These are phyloP conservation scores for Trichoderma guizhouense DNA, from an alignment of 2,329 filamentous ascomycete species.

Conservation along the genomic window DNA sequence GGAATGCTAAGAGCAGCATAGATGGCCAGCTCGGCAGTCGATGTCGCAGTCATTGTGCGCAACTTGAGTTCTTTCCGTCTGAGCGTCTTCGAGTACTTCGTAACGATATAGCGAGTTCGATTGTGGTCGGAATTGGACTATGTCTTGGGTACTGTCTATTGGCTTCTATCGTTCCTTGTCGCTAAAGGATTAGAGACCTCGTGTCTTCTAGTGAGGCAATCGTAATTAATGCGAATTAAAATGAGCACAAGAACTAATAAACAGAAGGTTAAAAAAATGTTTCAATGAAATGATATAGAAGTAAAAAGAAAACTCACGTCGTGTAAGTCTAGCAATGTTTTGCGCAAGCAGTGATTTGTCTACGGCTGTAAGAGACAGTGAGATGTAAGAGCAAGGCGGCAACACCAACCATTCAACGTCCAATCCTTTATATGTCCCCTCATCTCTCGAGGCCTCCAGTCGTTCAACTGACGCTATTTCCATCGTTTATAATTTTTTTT, in stretches of 20 bases:
- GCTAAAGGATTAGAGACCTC: background rate
- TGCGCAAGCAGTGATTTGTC: background rate
- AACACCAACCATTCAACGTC: background rate
- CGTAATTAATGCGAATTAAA: background rate
- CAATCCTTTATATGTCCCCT: background rate
- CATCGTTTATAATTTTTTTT: background rate
- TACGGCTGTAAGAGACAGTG: background rate
- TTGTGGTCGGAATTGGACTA: background rate
- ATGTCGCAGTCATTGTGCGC: constrained; percentile 21
- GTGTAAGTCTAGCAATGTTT: background rate
- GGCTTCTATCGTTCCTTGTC: background rate
- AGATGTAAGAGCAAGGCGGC: background rate
- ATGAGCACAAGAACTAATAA: background rate
- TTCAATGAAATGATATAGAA: background rate
- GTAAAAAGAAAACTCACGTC: background rate
- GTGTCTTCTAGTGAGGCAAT: background rate
- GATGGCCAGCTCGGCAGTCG: constrained; percentile 25
- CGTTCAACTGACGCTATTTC: background rate
- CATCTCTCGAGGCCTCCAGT: background rate
- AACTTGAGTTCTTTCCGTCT: background rate
- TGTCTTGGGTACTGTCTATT: background rate
- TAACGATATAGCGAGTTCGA: background rate
- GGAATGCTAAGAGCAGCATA: background rate
- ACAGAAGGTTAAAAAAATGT: background rate
- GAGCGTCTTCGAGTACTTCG: background rate